A percentile compares a stretch with the other conserved stretches of the same genome.
phyloP scores from a whole-genome alignment of 2,329 filamentous ascomycete species.

The Sarocladiaceae sp. region DNA sequence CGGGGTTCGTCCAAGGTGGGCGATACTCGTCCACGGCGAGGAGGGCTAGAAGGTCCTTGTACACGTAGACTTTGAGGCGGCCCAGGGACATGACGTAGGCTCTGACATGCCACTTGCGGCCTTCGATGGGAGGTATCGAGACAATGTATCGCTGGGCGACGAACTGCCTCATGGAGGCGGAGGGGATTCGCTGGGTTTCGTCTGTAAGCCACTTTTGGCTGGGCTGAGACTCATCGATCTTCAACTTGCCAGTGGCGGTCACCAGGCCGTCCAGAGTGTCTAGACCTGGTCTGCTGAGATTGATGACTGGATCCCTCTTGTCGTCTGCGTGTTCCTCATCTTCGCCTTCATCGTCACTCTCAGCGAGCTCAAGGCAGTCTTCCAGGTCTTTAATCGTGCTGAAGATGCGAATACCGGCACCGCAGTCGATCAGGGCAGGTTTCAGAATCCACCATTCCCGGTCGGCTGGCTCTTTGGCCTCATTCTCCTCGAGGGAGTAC shows the following conservation, averaged over 20 bases:
- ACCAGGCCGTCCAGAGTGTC: constrained; percentile 24
- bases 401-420: constrained; percentile 31
- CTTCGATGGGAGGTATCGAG: constrained; percentile 22
- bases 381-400: constrained; percentile 30
- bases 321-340: constrained; percentile 12
- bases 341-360: constrained; percentile 24
- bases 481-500: constrained; percentile 29
- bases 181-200: constrained; percentile 27
- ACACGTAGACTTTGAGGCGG: constrained; percentile 31
- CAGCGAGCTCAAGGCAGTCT: constrained; percentile 27
- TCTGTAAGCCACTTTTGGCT: constrained; percentile 20
- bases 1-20: constrained; percentile 29
- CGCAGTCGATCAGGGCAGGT: constrained; percentile 32
- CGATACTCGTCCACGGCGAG: constrained; percentile 28
- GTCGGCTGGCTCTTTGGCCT: constrained; percentile 17
- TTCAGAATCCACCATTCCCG: constrained; percentile 35
- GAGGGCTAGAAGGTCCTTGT: constrained; percentile 28
- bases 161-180: constrained; percentile 29
- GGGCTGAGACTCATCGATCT: constrained; percentile 10
- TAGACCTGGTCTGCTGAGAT: constrained; percentile 20
- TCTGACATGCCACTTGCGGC: constrained; percentile 30
- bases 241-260: constrained; percentile 20
- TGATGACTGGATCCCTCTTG: constrained; percentile 15
- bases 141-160: constrained; percentile 32
- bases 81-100: constrained; percentile 30